Evolutionary conservation across 495 filamentous ascomycete species (phyloP), one percentile per base, ranked within the genome.

Genomic region (Friedmanniomyces simplex): DNA sequence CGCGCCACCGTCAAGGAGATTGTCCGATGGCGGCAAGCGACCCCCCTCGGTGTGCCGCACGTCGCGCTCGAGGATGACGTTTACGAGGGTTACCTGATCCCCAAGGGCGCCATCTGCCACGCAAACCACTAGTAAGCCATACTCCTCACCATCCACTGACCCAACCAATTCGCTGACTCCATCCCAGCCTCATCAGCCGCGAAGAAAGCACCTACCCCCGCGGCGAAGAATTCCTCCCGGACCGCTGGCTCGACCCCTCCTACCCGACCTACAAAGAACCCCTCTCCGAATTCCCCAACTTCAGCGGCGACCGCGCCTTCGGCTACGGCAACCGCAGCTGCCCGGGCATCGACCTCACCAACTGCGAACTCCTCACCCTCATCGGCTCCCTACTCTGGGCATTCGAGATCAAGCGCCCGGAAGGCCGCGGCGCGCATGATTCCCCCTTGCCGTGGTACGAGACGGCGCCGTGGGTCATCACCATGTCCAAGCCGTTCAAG

Each of bases 331-430:
- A 71, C 62, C 66, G 77, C 11, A 56, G 66, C 10, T 79, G 77
- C 63, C 76, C 78, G 57, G 77, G 76, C n/a, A 72, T 77, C 61
- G 72, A 74, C 41, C 54, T 65, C 37, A 59, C 79, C 8, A 74
- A 78, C 46, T 75, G 77, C 58, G 77, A 80, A 51, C 62, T 84
- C 7, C 76, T 79, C 61, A 73, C 82, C 2, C 68, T 72, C 42
- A 78, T 84, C 71, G 79, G 79, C 50, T 76, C 79, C 7, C 67
- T 84, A 58, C 74, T 77, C 8, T 84, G 82, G 82, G 74, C 76
- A 0, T 79, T 79, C 58, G 60, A 79, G 62, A 71, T 85, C 30
- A 64, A 45, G 36, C 59, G 39, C 11, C 39, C 49, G 10, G 58
- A 54, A 26, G 52, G 43, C 28, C 54, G 42, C 24, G 18, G 50